Conservation (phyloP, 2,329 filamentous ascomycete species). For the Fusarium paranaense region DNA sequence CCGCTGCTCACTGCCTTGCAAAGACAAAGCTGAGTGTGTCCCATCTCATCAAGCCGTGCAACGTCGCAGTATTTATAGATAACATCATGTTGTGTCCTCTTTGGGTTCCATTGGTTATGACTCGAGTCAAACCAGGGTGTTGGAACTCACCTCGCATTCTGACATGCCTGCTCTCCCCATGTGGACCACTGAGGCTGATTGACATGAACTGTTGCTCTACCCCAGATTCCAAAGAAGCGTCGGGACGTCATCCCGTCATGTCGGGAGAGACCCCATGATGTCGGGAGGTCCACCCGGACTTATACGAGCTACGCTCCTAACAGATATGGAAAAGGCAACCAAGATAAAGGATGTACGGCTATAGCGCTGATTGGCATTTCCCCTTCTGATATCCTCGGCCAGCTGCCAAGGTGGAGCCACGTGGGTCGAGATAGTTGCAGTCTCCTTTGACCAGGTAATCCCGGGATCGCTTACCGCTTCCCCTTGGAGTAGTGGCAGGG, state of each 20-base stretch:
- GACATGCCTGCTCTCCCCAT: not conserved
- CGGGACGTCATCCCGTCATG: not conserved
- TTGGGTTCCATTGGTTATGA: not conserved
- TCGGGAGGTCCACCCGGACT: not conserved
- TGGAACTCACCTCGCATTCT: not conserved
- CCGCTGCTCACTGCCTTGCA: not conserved
- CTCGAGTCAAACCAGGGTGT: not conserved
- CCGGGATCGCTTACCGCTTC: not conserved
- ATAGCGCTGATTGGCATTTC: not conserved
- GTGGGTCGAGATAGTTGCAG: not conserved
- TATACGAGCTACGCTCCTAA: not conserved
- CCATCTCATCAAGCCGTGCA: not conserved
- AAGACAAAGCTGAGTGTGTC: not conserved
- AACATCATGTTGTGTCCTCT: not conserved
- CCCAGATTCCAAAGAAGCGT: not conserved
- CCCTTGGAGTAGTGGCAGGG: not conserved
- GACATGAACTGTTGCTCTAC: not conserved
- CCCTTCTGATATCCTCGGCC: not conserved
- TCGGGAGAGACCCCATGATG: not conserved
- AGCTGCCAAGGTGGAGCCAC: not conserved
- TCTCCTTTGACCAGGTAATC: not conserved
- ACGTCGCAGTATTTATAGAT: constrained; percentile 1
- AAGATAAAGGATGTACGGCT: not conserved
- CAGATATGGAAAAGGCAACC: not conserved
- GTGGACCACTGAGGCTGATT: not conserved